Percentiles rank a stretch among this genome's conserved stretches.
These are phyloP conservation scores for Yarrowia hollandica DNA, from an alignment of 805 yeast species.

Conservation along the genomic window DNA sequence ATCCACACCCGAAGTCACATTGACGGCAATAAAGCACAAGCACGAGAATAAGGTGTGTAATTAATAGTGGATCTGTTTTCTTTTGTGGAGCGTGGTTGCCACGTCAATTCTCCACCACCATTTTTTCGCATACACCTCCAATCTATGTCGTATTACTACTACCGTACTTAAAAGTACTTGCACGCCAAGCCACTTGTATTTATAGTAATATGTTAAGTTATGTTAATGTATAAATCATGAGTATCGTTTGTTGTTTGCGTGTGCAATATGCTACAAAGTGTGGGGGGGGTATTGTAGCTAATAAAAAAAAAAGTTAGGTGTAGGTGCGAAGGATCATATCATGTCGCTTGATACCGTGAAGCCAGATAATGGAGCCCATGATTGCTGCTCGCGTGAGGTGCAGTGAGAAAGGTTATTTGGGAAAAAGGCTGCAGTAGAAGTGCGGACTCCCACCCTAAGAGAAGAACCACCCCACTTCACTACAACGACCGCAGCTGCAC, in stretches of 20 bases:
- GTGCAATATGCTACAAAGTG: not conserved
- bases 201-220: not conserved
- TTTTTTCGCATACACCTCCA: too few relatives aligned
- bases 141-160: too few relatives aligned
- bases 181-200: not conserved
- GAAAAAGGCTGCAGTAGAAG: not conserved
- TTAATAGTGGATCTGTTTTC: too few relatives aligned
- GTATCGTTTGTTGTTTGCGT: constrained; percentile 5
- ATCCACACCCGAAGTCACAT: too few relatives aligned
- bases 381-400: not conserved
- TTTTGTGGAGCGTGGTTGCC: too few relatives aligned
- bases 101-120: too few relatives aligned
- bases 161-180: too few relatives aligned
- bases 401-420: not conserved
- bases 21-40: too few relatives aligned
- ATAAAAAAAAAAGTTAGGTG: constrained; percentile 2
- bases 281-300: not conserved
- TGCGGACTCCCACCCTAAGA: constrained; percentile 6
- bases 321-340: not conserved
- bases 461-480: not conserved
- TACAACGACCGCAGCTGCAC: constrained; percentile 27
- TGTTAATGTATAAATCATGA: constrained; percentile 16
- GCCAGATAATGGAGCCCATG: too few relatives aligned
- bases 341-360: too few relatives aligned
- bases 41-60: too few relatives aligned